Conservation (phyloP, 805 yeast species). For the Starmerella tilneyi region DNA sequence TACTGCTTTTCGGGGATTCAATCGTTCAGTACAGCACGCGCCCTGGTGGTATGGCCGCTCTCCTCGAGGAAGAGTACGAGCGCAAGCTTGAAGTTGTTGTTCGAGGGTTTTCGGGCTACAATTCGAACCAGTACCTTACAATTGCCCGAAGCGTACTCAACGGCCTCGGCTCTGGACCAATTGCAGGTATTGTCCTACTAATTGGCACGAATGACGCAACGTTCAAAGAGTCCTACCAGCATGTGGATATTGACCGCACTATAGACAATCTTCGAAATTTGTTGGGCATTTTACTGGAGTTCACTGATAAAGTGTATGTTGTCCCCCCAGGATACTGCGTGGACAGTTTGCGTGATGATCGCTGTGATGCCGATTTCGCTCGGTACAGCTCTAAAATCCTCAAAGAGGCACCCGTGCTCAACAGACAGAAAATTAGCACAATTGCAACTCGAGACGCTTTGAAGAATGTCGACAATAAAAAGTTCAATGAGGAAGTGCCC, state of each 20-base stretch:
- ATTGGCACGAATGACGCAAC: constrained; percentile 76
- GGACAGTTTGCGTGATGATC: neutral
- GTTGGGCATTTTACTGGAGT: constrained; percentile 19
- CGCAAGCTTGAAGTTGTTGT: constrained; percentile 58
- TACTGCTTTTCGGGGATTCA: constrained; percentile 62
- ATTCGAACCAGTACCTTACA: constrained; percentile 39
- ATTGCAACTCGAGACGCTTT: neutral
- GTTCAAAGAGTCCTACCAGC: constrained; percentile 34
- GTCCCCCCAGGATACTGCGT: constrained; percentile 34
- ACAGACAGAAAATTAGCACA: neutral
- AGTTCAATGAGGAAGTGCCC: neutral
- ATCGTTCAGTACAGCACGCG: constrained; percentile 45
- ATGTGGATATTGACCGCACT: constrained; percentile 44
- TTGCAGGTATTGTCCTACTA: constrained; percentile 44
- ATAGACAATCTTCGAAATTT: constrained; percentile 37
- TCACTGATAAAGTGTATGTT: constrained; percentile 44
- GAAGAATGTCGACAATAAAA: neutral
- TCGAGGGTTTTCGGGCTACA: constrained; percentile 74
- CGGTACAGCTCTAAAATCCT: no score
- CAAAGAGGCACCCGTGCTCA: neutral
- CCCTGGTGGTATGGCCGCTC: constrained; percentile 41
- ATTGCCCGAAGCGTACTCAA: constrained; percentile 41
- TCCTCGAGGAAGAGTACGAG: constrained; percentile 38
- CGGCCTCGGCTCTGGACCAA: constrained; percentile 30
- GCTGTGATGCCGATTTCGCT: neutral